Base-by-base conservation (phyloP, 2,329 filamentous ascomycete genomes). In the Monosporascus sp. region DNA sequence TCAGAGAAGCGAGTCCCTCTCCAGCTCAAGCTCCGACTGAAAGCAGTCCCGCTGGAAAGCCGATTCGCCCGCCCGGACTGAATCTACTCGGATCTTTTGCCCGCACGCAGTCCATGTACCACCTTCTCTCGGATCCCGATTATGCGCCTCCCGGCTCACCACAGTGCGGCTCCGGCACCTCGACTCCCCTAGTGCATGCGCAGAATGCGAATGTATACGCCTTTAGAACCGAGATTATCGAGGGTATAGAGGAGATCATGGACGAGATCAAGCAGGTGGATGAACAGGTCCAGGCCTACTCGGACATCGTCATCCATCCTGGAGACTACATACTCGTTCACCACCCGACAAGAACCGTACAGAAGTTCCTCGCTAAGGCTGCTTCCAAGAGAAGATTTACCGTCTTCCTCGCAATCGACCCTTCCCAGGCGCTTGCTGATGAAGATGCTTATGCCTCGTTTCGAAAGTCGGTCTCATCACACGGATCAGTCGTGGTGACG, bases 181-280 rank as follows among this genome's bases (percentile, higher is more conserved):
- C 78, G 17, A 80, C 77, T n/a, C 75, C 80, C 22, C 65, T 74
- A 51, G 61, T 61, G 4, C 64, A 65, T 45, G 57, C 64, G 0
- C 71, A 72, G 59, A 69, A 70, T 17, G 73, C 76, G 46, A 78
- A 77, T 55, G 70, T 75, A 51, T 81, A 88, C 55, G 88, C 95
- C 57, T 77, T 97, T 54, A 88, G 91, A 55, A 90, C 90, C 15
- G 94, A 97, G 70, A 88, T 97, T 25, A 86, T 97, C 59, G 89
- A 94, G 62, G 94, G 92, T 42, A 97, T 99, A 63, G 86, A 90
- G 63, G 94, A 99, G 69, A 91, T 99, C 55, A 89, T 96, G 70
- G 94, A 99, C 66, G 94, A 99, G 72, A 85, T 99, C 52, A 87
- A 88, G 59, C 88, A 93, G 66, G 91, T 91, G 7, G 94, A 97